Evolutionary conservation across 2,329 filamentous ascomycete genomes (phyloP).

Genomic region (Mariannaea elegans): DNA sequence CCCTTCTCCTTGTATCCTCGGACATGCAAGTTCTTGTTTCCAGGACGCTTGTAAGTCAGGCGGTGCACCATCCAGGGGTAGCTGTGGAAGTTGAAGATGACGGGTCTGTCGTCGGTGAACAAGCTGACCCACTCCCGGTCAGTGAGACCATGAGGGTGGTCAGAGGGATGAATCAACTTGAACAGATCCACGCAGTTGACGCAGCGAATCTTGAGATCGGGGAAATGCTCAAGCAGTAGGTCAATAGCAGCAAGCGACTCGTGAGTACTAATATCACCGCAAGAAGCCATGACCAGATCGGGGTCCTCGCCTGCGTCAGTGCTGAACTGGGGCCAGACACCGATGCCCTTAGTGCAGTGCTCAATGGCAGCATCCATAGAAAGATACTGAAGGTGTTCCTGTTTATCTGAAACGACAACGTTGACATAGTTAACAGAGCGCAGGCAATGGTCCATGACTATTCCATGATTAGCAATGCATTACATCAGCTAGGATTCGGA

Average conservation of each 20-base stretch:
- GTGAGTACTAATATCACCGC: conserved; percentile 78
- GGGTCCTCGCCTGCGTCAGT: conserved; percentile 75
- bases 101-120: conserved; percentile 76
- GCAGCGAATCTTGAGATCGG: conserved; percentile 78
- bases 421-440: conserved; percentile 82
- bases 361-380: conserved; percentile 75
- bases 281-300: conserved; percentile 79
- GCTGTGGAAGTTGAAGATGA: conserved; percentile 87
- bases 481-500: not conserved
- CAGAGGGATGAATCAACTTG: conserved; percentile 74
- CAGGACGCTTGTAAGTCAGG: conserved; percentile 78
- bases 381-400: conserved; percentile 80
- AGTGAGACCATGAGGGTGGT: conserved; percentile 78
- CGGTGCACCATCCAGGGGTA: conserved; percentile 85
- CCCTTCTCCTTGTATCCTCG: conserved; percentile 84
- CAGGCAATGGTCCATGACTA: conserved; percentile 78
- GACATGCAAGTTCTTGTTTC: conserved; percentile 75
- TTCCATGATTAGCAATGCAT: conserved; percentile 23
- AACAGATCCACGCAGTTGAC: conserved; percentile 85
- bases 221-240: conserved; percentile 75
- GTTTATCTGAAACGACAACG: conserved; percentile 82
- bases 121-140: conserved; percentile 72
- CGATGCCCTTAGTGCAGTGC: conserved; percentile 81
- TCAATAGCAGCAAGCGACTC: conserved; percentile 80
- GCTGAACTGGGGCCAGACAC: conserved; percentile 81